Percentiles rank a stretch among this genome's conserved stretches.
Evolutionary conservation across 139 green algal genomes (phyloP).

Genomic region (Deuterostichococcus epilithicus): DNA sequence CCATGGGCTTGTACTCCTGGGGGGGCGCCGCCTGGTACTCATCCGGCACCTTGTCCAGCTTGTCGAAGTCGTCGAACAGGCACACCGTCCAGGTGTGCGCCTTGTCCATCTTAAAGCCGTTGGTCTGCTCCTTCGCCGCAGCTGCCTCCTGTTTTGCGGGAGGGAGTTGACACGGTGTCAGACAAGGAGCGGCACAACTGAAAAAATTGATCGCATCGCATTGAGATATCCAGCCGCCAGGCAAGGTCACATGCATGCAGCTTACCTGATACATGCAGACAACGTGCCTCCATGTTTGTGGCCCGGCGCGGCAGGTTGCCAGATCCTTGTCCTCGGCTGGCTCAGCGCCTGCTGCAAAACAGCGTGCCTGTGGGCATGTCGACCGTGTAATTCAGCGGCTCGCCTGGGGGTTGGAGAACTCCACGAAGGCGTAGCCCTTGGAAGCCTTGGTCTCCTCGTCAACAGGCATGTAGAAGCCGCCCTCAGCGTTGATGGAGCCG

Average conservation of each 20-base stretch:
- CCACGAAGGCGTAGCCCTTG: conserved; percentile 94
- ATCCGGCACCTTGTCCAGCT: conserved; percentile 55
- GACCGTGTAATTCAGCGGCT: not conserved
- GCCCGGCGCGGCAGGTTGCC: too few species aligned
- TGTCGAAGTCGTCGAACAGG: conserved; percentile 94
- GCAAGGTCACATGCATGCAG: too few species aligned
- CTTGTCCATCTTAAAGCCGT: conserved; percentile 97
- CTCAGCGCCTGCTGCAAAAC: too few species aligned
- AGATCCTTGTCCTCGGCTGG: too few species aligned
- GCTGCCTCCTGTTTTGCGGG: conserved; percentile 39
- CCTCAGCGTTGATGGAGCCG: conserved; percentile 63
- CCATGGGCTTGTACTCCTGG: conserved; percentile 41
- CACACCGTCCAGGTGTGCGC: conserved; percentile 86
- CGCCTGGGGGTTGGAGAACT: conserved; percentile 74
- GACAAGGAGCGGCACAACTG: not conserved
- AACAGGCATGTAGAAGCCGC: conserved; percentile 85
- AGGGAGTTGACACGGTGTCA: too few species aligned
- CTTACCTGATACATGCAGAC: too few species aligned
- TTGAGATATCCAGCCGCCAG: too few species aligned
- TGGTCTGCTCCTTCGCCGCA: conserved; percentile 39
- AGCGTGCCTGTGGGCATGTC: too few species aligned
- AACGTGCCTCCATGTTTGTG: too few species aligned
- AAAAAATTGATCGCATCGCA: too few species aligned
- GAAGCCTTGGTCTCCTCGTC: conserved; percentile 65
- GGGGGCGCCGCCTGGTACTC: conserved; percentile 41